Evolutionary conservation across 208 protist species (phyloP).

Genomic region (Trichomonas gallinae): DNA sequence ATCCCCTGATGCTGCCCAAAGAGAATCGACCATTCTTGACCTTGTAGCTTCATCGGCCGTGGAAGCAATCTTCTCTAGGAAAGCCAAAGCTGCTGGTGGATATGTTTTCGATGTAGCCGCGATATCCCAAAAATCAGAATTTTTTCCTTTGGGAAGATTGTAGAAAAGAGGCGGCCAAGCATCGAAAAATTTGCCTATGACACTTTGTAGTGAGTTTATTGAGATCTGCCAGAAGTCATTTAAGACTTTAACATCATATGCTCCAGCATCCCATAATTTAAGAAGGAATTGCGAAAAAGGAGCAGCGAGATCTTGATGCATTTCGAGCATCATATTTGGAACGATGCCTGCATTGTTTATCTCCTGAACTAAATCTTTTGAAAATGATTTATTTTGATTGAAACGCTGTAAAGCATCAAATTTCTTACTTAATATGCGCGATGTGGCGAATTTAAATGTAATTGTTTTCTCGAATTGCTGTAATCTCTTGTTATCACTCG

Average conservation of each 20-base stretch:
- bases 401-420: not conserved
- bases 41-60: not conserved
- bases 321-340: not conserved
- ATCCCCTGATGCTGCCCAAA: not conserved
- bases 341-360: not conserved
- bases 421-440: not conserved
- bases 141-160: not conserved
- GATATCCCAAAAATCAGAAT: not conserved
- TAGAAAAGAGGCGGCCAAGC: not conserved
- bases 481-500: not conserved
- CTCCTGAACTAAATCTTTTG: not conserved
- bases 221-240: not conserved
- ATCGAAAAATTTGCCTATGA: not conserved
- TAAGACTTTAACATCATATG: not conserved
- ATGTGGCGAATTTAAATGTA: not conserved
- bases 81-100: not conserved
- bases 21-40: not conserved
- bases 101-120: not conserved
- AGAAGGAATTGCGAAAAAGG: not conserved
- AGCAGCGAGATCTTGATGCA: not conserved
- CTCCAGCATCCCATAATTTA: not conserved
- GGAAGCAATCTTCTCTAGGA: not conserved
- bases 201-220: not conserved
- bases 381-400: slow-evolving; percentile 20
- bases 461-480: not conserved